Evolutionary conservation across 768 basidiomycete genomes (phyloP).

Genomic region (Agrocybe chaxingu): DNA sequence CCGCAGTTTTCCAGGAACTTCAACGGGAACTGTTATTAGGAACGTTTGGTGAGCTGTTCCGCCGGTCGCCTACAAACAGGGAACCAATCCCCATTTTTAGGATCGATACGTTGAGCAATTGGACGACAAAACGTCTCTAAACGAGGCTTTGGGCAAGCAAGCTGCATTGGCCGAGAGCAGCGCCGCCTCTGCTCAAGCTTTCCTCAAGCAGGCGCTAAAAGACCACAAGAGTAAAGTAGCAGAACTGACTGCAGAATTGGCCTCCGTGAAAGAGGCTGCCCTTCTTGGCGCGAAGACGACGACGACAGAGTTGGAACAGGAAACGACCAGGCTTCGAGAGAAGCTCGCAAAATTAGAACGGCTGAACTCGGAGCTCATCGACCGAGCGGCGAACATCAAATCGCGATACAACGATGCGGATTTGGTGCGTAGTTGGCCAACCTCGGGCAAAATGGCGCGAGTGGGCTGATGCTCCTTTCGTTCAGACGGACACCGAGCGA

Average conservation of each 20-base stretch:
- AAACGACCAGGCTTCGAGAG: constrained; percentile 11
- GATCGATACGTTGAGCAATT: no score
- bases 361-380: constrained; percentile 22
- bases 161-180: constrained; percentile 24
- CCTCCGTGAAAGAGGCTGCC: constrained; percentile 9
- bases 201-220: constrained; percentile 7
- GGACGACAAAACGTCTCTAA: constrained; percentile 18
- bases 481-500: constrained; percentile 48
- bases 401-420: constrained; percentile 42
- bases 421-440: constrained; percentile 35
- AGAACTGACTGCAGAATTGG: constrained; percentile 5
- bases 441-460: background rate
- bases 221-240: constrained; percentile 2
- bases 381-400: constrained; percentile 25
- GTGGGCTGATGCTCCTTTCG: constrained; percentile 1
- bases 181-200: constrained; percentile 9
- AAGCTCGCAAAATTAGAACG: constrained; percentile 15
- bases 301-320: constrained; percentile 5
- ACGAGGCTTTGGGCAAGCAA: constrained; percentile 24
- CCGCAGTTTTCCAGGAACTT: background rate
- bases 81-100: background rate
- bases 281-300: constrained; percentile 2
- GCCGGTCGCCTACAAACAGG: no score
- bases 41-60: no score
- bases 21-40: no score